Base-by-base conservation (phyloP, 352 stramenopile species). In the Phytophthora palmivora region DNA sequence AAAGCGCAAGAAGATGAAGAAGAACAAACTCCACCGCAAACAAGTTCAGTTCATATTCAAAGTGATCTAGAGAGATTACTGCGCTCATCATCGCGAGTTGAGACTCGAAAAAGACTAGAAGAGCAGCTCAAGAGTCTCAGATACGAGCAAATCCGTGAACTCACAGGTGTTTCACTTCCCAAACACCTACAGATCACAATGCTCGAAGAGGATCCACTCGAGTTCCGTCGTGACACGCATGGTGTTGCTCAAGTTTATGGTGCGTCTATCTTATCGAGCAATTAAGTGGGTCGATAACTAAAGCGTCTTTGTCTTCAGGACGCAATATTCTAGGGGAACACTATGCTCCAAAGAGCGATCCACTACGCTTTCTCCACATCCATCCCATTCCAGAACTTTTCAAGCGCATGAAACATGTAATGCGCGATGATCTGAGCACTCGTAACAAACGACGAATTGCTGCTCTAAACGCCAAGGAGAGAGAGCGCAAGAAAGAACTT, bases 381-480 rank as follows among this genome's bases (percentile, higher is more conserved):
- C 50, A 72, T 15, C 48, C 51, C 1, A 44, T 59, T 1, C 42
- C 65, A 2, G 65, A 78, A 22, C 41, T 75, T 43, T 78, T 70
- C 22, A 43, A 63, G 18, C 60, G 56, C 52, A 75, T 78, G 65
- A 78, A 70, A 36, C 48, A 21, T 9, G 39, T 36, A 12, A 52
- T 78, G 15, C 60, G 61, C 5, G 56, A 70, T 15, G 70, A 78
- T 43, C 15, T 78, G 7, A 57, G 16, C 14, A 63, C 65, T 14
- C 70, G 70, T 16, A 67, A 75, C 45, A 45, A 61, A 21, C 60
- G 70, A 30, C 65, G 70, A 5, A 78, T 78, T 37, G 65, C 56
- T 6, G 60, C 56, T 16, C 26, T 78, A 15, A 78, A 78, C 30
- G 56, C 47, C 10, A 67, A 64, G 21, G 61, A 69, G 38, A 37